phyloP scores from a whole-genome alignment of 2,329 filamentous ascomycete species.

The Fusarium algeriense region DNA sequence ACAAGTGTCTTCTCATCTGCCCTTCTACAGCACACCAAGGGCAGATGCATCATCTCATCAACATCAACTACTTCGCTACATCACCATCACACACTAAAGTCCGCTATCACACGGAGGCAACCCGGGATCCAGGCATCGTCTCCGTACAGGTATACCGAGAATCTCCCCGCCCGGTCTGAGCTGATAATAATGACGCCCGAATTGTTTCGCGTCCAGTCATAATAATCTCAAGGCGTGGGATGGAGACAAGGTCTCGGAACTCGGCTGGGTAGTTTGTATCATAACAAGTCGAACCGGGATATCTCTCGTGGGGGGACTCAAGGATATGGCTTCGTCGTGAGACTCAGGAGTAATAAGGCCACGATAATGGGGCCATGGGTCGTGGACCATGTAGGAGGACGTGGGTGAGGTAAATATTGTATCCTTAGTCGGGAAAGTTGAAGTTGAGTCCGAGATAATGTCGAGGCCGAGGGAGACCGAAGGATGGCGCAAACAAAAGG shows the following conservation, averaged over 20 bases:
- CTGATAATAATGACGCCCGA: conserved; percentile 18
- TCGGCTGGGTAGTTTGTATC: conserved; percentile 19
- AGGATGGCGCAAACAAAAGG: conserved; percentile 13
- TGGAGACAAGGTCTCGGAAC: conserved; percentile 5
- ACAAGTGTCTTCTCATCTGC: conserved; percentile 7
- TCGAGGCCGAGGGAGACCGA: background rate
- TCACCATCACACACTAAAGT: conserved; percentile 25
- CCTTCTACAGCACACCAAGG: conserved; percentile 11
- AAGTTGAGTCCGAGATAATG: background rate
- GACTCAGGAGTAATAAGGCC: conserved; percentile 20
- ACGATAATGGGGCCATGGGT: conserved; percentile 35
- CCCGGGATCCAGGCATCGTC: conserved; percentile 10
- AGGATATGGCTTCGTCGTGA: conserved; percentile 22
- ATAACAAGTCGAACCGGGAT: conserved; percentile 21
- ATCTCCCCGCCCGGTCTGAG: conserved; percentile 5
- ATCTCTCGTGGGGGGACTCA: conserved; percentile 30
- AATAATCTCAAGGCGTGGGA: conserved; percentile 28
- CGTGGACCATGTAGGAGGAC: conserved; percentile 16
- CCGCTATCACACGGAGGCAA: conserved; percentile 18
- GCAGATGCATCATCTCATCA: conserved; percentile 9
- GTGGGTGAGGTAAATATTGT: conserved; percentile 36
- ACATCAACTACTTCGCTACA: conserved; percentile 24
- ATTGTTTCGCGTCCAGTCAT: background rate
- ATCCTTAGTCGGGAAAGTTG: background rate
- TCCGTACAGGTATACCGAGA: background rate